phyloP scores from a whole-genome alignment of 805 yeast genomes.

The Yamadazyma paraphyllophila region DNA sequence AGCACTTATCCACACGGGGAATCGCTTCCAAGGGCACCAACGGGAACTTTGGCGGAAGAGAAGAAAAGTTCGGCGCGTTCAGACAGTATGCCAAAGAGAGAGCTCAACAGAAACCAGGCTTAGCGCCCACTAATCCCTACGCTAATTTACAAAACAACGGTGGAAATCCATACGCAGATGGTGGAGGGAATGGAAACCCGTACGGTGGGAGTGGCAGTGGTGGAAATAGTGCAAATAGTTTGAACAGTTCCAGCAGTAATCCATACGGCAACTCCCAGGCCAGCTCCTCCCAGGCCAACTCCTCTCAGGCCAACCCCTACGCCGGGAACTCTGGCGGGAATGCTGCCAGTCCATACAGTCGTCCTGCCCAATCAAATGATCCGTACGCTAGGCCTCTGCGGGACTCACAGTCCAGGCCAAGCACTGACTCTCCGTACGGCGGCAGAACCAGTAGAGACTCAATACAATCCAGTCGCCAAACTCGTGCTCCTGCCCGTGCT shows the following conservation, averaged over 20 bases:
- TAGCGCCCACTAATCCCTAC: conserved; percentile 43
- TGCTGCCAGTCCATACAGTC: background rate
- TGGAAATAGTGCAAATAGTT: background rate
- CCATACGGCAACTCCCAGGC: too few species aligned
- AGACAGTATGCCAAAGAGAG: conserved; percentile 47
- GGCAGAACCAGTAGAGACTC: background rate
- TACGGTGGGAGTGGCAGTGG: conserved; percentile 2
- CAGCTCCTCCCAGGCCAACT: too few species aligned
- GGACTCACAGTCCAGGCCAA: background rate
- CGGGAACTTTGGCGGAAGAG: conserved; percentile 25
- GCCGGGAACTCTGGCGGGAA: background rate
- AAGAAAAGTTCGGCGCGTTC: conserved; percentile 53
- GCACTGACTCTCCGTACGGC: conserved; percentile 15
- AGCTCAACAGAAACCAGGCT: conserved; percentile 30
- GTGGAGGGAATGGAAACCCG: conserved; percentile 1
- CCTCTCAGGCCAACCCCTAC: background rate
- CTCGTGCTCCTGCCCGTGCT: background rate
- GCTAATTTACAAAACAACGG: conserved; percentile 25
- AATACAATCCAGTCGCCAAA: too few species aligned
- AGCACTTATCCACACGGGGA: conserved; percentile 39
- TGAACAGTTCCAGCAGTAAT: too few species aligned
- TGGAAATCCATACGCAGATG: conserved; percentile 11
- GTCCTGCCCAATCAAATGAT: background rate
- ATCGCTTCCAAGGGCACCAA: conserved; percentile 34
- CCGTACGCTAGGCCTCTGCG: conserved; percentile 3